Evolutionary conservation across 306 rosid genomes (phyloP), one percentile per base, ranked within the genome.

Genomic region (Comarum palustre): DNA sequence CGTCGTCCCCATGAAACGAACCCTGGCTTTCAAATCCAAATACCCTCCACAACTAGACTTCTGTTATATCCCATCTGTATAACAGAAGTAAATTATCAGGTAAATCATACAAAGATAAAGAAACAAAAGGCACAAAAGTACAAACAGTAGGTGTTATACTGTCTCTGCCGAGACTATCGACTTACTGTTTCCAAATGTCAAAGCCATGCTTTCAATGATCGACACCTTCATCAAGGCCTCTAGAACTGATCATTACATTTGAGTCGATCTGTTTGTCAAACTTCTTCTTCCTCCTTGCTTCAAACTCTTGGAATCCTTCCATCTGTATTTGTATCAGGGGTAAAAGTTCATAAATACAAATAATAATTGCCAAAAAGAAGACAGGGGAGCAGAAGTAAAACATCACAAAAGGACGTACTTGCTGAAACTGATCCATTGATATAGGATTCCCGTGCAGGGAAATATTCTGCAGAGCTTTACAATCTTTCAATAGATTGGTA

Each of bases 221-320:
- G 45, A 95, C 96, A 63, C 99, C 96, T 82, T 91, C 99, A 31
- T 95, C 96, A 2, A 95, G 96, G 80, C 97, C 96, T 79, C 83
- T 94, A 74, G 97, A 94, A 64, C 97, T 73, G 38, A 94, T 89
- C 93, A 94, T 89, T 60, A 90, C 97, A 74, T 94, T 94, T 43
- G 96, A 87, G 80, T 88, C 93, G 51, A 91, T 91, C 71, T 94
- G 97, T 81, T 94, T 94, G 90, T 94, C 97, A 36, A 94, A 85
- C 86, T 91, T 94, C 88, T 86, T 94, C 85, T 73, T 94, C 85
- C 97, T 88, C 74, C 96, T 90, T 4, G 77, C 86, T 86, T 94
- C 99, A 79, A 88, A 94, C 74, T 94, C 99, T 87, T 86, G 90
- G 82, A 94, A 94, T 60, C 96, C 97, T 66, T 91, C 96, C 91